Evolutionary conservation across 2,329 filamentous ascomycete species (phyloP), one percentile per base, ranked within the genome.

Genomic region (Fusarium kyushuense): DNA sequence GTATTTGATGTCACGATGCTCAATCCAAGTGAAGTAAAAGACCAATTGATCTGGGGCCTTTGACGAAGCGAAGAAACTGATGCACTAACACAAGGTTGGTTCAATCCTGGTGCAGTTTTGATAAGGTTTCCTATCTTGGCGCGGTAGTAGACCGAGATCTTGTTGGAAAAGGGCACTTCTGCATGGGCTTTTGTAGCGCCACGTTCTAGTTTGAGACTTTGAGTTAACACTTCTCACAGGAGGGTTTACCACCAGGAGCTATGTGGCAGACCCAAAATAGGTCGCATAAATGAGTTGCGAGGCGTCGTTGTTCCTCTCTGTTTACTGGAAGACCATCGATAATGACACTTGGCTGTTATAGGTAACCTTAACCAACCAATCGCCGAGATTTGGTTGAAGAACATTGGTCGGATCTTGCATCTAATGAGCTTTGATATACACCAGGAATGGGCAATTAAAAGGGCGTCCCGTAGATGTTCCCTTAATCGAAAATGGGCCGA

Each of bases 121-220:
- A 55, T 40, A 36, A 46, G 32, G 41, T 61, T 53, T 55, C 57
- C 64, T 48, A 46, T 47, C 49, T 63, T 67, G 53, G 59, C 61
- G 48, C 19, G 14, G 59, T 45, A 54, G 45, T 36, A 63, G 45
- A 63, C 66, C 57, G 46, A 72, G 64, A 73, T 72, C 69, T 72
- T 47, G 54, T 51, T 58, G 27, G 45, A 56, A 52, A 58, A 59
- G 54, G 56, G 61, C 56, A 69, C 57, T 69, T 59, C 23, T 49
- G 36, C 48, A 67, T 66, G 57, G 62, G 49, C 43, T 67, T 66
- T 69, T 67, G 69, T 16, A 63, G 70, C 63, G 61, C 66, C 71
- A 69, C 58, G 35, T 63, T 63, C 40, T 52, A 49, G 25, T 58
- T 64, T 51, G 65, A 63, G 63, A 49, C 21, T 58, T 64, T 51